Percentiles rank a stretch among this genome's conserved stretches.
Conservation (phyloP, 202 grass and related monocot genomes). For the Panicum virgatum region DNA sequence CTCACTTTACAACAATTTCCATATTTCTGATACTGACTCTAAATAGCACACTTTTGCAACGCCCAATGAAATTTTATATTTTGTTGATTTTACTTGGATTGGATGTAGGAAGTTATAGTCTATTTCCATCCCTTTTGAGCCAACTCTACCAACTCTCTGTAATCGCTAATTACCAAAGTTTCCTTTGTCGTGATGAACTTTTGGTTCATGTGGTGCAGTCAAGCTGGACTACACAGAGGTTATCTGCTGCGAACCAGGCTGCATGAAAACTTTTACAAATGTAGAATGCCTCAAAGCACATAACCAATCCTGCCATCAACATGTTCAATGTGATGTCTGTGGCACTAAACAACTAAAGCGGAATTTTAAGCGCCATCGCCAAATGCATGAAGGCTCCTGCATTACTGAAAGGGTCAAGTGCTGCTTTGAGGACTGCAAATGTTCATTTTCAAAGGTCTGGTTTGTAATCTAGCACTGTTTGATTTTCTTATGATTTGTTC, state of each 20-base stretch:
- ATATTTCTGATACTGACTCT: conserved; percentile 19
- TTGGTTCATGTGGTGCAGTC: conserved; percentile 44
- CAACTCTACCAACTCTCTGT: not conserved
- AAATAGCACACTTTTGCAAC: not conserved
- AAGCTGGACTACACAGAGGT: conserved; percentile 76
- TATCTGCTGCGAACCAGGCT: conserved; percentile 74
- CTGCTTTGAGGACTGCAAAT: conserved; percentile 60
- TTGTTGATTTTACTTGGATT: not conserved
- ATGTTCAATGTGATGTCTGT: conserved; percentile 68
- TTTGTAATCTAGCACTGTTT: conserved; percentile 17
- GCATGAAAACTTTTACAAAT: conserved; percentile 77
- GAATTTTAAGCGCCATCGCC: conserved; percentile 77
- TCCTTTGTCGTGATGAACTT: conserved; percentile 11
- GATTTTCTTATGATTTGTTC: not conserved
- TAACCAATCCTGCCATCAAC: conserved; percentile 58
- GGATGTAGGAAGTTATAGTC: not conserved
- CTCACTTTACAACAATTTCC: not conserved
- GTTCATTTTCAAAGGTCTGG: conserved; percentile 77
- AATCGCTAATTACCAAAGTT: no score
- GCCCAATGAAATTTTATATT: not conserved
- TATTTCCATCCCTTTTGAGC: not conserved
- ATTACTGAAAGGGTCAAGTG: conserved; percentile 60
- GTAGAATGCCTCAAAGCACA: conserved; percentile 71
- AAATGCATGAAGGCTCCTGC: conserved; percentile 59
- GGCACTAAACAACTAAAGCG: conserved; percentile 81